Conservation (phyloP, 306 rosid genomes). For the Calophaca sinica region DNA sequence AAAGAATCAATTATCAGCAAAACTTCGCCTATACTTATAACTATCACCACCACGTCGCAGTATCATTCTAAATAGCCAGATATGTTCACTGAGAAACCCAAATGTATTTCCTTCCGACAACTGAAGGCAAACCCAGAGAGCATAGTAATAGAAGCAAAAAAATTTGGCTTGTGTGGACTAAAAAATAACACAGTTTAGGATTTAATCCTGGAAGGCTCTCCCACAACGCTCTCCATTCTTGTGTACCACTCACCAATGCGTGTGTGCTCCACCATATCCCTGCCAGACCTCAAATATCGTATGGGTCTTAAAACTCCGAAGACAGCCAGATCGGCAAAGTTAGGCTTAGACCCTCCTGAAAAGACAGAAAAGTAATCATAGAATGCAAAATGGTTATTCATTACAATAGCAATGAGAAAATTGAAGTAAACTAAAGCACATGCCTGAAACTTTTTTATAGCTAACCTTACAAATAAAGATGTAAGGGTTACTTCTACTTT, state of each 20-base stretch:
- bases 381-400: constrained; percentile 18
- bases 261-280: constrained; percentile 95
- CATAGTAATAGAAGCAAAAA: constrained; percentile 31
- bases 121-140: constrained; percentile 42
- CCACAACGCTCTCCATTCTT: constrained; percentile 85
- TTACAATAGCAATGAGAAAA: constrained; percentile 17
- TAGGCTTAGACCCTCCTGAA: constrained; percentile 67
- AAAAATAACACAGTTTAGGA: constrained; percentile 47
- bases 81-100: constrained; percentile 32
- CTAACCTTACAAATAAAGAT: background rate
- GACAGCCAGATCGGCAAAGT: constrained; percentile 60
- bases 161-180: background rate
- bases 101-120: constrained; percentile 33
- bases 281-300: constrained; percentile 88
- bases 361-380: constrained; percentile 44
- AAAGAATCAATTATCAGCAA: constrained; percentile 47
- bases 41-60: constrained; percentile 23
- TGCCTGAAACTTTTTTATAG: constrained; percentile 7
- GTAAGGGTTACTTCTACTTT: constrained; percentile 10
- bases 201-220: constrained; percentile 73
- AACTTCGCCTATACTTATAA: constrained; percentile 40
- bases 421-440: constrained; percentile 31
- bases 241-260: constrained; percentile 94
- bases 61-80: constrained; percentile 39
- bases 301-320: constrained; percentile 87